Evolutionary conservation across 257 asterid species (phyloP), one percentile per base, ranked within the genome.

Genomic region (Gynochthodes officinalis): DNA sequence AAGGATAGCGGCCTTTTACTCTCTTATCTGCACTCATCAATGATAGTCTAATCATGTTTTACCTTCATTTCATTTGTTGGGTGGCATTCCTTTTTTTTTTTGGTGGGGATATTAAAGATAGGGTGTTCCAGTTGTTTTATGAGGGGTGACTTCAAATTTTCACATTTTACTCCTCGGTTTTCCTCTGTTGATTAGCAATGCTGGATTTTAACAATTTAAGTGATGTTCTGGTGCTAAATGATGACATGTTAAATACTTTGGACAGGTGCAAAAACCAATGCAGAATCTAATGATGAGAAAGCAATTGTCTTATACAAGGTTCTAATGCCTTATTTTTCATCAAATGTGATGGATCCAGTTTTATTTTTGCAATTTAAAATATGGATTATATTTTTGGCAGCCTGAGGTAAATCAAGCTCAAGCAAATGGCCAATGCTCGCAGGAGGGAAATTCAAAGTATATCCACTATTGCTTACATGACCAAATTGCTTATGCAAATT

Each of bases 231-330:
- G 48, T 78, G 54, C 46, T 80, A 64, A 81, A 64, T 66, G 59
- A 67, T 83, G 72, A 37, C 44, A 30, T 52, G 23, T n/a, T 43
- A 16, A 16, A 63, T 2, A 61, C 16, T 79, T 39, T 46, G 50
- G 73, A 70, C 95, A 93, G 98, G 96, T 76, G 82, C 81, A 67
- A 89, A 77, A 77, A 73, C 81, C 48, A 59, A 64, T 54, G 67
- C 82, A 74, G 85, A 72, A 75, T 78, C 78, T 66, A 83, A 73
- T 67, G 94, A 88, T 59, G 97, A 89, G 85, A 93, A 88, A 82
- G 97, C 96, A 40, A 89, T 93, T 75, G 89, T 93, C 75, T 88
- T 91, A 37, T 93, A 93, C 84, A 78, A 83, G 96, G 98, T 91
- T 84, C 49, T 77, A 57, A 69, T 60, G 14, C 75, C 70, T 76